phyloP scores from a whole-genome alignment of 345 rosid genomes.

The Eucalyptus dawsonii region DNA sequence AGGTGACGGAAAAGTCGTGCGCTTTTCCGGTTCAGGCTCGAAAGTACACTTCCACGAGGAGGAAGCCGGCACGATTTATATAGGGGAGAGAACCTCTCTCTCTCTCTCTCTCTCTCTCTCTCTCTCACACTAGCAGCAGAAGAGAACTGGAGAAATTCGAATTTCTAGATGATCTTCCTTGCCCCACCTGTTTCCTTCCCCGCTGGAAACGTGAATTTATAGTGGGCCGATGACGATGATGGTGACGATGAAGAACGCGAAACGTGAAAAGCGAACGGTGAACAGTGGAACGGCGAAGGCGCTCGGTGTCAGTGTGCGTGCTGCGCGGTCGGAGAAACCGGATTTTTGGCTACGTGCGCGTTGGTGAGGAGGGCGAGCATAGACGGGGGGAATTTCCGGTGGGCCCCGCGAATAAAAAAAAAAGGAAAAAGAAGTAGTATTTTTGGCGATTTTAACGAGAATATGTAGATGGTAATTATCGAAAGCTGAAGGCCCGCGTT shows the following conservation, averaged over 20 bases:
- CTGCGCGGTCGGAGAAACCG: neutral
- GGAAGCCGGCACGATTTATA: neutral
- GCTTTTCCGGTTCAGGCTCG: neutral
- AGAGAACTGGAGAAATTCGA: neutral
- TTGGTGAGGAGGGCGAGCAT: neutral
- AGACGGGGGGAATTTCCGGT: neutral
- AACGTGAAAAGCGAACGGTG: too few relatives aligned
- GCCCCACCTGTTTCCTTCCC: too few relatives aligned
- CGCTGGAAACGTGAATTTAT: too few relatives aligned
- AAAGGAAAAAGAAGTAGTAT: too few relatives aligned
- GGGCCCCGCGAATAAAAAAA: too few relatives aligned
- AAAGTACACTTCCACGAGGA: neutral
- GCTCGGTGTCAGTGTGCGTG: neutral
- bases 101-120: neutral
- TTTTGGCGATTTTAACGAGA: neutral
- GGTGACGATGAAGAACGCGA: neutral
- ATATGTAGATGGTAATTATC: neutral
- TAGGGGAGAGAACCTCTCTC: neutral
- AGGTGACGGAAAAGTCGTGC: neutral
- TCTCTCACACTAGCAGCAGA: neutral
- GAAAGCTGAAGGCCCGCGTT: neutral
- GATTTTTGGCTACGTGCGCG: neutral
- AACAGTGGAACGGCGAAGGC: neutral
- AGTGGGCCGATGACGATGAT: too few relatives aligned
- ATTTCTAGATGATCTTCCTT: neutral